Base-by-base conservation (phyloP, 2,329 filamentous ascomycete genomes). In the Neoarthrinium moseri region DNA sequence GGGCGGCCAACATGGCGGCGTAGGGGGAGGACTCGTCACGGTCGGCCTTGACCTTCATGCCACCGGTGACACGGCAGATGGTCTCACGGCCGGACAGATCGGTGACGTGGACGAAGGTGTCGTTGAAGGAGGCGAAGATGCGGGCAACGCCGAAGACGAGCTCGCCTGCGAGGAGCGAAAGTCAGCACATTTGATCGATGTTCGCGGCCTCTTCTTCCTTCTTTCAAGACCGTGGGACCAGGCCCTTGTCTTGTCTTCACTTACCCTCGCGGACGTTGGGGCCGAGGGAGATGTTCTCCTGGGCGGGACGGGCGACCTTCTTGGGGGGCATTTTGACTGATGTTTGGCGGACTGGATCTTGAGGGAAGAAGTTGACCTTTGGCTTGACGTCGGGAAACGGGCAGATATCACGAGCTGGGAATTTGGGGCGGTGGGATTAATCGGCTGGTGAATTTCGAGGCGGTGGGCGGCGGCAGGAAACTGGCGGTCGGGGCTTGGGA, bases 21-120 rank as follows among this genome's bases (percentile, higher is more conserved):
- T 99, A 99, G 67, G 94, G 94, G 62, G 94, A 97, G 68, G 92
- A 97, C 83, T 99, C 94, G 80, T 99, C 94, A 84, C 94, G 92
- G 72, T 99, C 91, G 76, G 91, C 91, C 88, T 99, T 99, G 85
- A 99, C 94, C 85, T 99, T 99, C 94, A 99, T 99, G 72, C 95
- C 95, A 81, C 95, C 94, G 67, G 95, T 99, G 64, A 99, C 92
- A 89, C 94, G 91, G 85, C 85, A 89, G 81, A 99, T 96, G 79
- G 95, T 99, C 88, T 99, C 94, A 78, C 94, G 33, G 33, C 33
- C 13, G 17, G 35, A 37, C 17, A 99, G 90, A 95, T 97, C 94
- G 81, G 94, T 99, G 72, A 99, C 90, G 81, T 99, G 94, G 72
- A 99, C 94, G 80, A 91, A 91, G 71, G 87, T 91, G 68, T 91